These are phyloP conservation scores for Stachybotrys chlorohalonatus DNA, from an alignment of 2,329 filamentous ascomycete genomes.

Conservation along the genomic window DNA sequence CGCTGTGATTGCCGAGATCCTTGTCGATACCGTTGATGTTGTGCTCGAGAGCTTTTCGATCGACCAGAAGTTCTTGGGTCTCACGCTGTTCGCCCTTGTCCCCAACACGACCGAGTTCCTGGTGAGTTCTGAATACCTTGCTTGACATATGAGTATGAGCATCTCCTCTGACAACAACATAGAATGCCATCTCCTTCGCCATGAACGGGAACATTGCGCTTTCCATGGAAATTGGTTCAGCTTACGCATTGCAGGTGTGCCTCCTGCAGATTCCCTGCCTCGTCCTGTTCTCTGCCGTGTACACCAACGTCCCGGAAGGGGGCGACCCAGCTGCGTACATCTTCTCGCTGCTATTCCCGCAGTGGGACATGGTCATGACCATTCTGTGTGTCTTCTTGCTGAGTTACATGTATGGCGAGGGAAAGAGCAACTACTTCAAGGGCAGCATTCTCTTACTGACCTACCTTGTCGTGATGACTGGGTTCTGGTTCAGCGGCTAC, in stretches of 20 bases:
- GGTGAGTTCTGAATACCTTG: slow-evolving; percentile 40
- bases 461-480: slow-evolving; percentile 84
- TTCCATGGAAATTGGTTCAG: slow-evolving; percentile 98
- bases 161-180: neutral
- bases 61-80: slow-evolving; percentile 94
- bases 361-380: slow-evolving; percentile 98
- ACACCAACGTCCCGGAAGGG: slow-evolving; percentile 34
- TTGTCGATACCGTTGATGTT: slow-evolving; percentile 96
- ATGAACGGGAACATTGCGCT: slow-evolving; percentile 99
- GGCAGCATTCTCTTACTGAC: slow-evolving; percentile 89
- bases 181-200: slow-evolving; percentile 97
- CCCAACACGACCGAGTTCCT: slow-evolving; percentile 98
- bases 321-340: slow-evolving; percentile 46
- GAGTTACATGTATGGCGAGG: slow-evolving; percentile 96
- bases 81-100: slow-evolving; percentile 92
- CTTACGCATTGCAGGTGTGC: slow-evolving; percentile 93
- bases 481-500: slow-evolving; percentile 75
- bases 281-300: slow-evolving; percentile 80
- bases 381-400: slow-evolving; percentile 93
- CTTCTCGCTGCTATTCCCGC: slow-evolving; percentile 87
- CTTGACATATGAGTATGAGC: slow-evolving; percentile 1
- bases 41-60: slow-evolving; percentile 84
- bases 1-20: slow-evolving; percentile 92
- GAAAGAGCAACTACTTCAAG: slow-evolving; percentile 99
- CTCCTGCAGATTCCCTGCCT: slow-evolving; percentile 88